These are phyloP conservation scores for Colletotrichum sublineola DNA, from an alignment of 2,329 filamentous ascomycete species.

Conservation along the genomic window DNA sequence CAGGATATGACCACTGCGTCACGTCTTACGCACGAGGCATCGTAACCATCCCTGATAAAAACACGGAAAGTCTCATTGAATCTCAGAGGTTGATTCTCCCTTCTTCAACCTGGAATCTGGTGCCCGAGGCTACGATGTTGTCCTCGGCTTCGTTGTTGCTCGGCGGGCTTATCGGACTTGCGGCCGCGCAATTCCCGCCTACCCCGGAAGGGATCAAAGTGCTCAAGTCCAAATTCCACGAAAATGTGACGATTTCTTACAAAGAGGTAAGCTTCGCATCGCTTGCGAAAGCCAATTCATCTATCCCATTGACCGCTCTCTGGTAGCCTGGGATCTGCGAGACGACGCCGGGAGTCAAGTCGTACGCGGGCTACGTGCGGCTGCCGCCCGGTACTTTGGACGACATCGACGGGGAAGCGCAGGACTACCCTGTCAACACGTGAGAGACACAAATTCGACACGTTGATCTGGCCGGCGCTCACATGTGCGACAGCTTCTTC, in stretches of 20 bases:
- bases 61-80: no score
- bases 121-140: not conserved
- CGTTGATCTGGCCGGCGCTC: not conserved
- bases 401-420: conserved; percentile 58
- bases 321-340: conserved; percentile 67
- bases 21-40: conserved; percentile 3
- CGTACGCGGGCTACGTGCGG: conserved; percentile 74
- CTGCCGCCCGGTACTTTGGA: conserved; percentile 60
- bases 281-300: not conserved
- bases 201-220: conserved; percentile 56
- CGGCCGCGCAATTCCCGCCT: conserved; percentile 50
- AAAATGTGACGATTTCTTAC: conserved; percentile 72
- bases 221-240: conserved; percentile 70
- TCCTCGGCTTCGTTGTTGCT: conserved; percentile 37
- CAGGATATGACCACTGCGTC: conserved; percentile 21
- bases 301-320: conserved; percentile 38
- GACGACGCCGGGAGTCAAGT: conserved; percentile 72
- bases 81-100: no score
- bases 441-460: conserved; percentile 47
- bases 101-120: no score
- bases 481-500: conserved; percentile 43
- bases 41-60: not conserved
- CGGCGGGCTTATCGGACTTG: conserved; percentile 44
- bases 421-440: conserved; percentile 61
- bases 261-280: conserved; percentile 59